Evolutionary conservation across 1,284 basidiomycete genomes (phyloP), one percentile per base, ranked within the genome.

Genomic region (Meripilus lineatus): DNA sequence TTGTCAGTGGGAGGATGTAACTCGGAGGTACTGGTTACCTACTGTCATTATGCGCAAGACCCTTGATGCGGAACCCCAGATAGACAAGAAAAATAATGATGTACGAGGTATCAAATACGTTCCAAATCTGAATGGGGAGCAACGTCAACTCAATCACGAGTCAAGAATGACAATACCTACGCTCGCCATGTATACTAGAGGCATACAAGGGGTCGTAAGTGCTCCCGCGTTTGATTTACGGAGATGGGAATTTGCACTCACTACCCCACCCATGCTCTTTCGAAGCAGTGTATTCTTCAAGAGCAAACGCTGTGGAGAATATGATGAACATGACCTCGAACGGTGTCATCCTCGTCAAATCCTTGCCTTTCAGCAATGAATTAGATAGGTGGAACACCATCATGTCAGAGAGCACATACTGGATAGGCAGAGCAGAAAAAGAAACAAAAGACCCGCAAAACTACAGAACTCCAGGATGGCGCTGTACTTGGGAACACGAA

Each of bases 221-320:
- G 37, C n/a, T 38, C 8, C 6, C 21, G 22, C 15, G 21, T 44
- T 3, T n/a, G n/a, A n/a, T n/a, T n/a, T n/a, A n/a, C n/a, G n/a
- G n/a, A 26, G 24, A 37, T 34, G 40, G 18, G 38, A 18, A 39
- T 42, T 15, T 20, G 20, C 6, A 74, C 87, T 66, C 55, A 90
- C 89, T 83, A 35, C 77, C 74, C 86, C 87, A 93, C 11, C 92
- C 91, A 57, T 92, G 84, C 61, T 93, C 90, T 40, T 74, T 81
- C 1, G 81, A 74, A 14, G 85, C 78, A 0, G 86, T 87, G 56
- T 89, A 89, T 62, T 91, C 88, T 51, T 87, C 87, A 32, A 94
- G 65, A 2, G 82, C 68, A 51, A 94, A 91, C 1, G 89, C 89
- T 7, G 74, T 65, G 0, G 82, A 82, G 54, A 89, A 85, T 13